Evolutionary conservation across 495 filamentous ascomycete species (phyloP), one percentile per base, ranked within the genome.

Genomic region (Lophium mytilinum): DNA sequence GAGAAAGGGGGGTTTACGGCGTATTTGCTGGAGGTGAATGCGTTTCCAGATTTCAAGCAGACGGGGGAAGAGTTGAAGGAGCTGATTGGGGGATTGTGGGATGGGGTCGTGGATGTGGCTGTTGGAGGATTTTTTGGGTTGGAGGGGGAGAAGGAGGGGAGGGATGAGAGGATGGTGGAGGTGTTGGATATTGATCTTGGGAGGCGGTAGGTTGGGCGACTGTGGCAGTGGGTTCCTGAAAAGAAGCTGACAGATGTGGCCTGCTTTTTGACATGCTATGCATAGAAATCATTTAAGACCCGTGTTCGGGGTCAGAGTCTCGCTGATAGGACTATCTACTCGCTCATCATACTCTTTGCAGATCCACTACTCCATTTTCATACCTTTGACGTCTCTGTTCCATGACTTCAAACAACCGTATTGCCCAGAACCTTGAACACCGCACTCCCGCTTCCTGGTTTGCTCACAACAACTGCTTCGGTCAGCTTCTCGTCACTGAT

Each of bases 11-110:
- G 58, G 4, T 83, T 82, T 0, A 76, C 55, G 3, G 80, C 82
- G 18, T 95, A 80, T 78, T 70, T 97, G 65, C 69, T 98, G 50
- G 93, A 98, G 75, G 79, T 95, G n/a, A 98, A 98, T 72, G 87
- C 92, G 0, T 98, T 91, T 70, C 93, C 93, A 45, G 93, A 98
- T 71, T 96, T 96, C 65, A 81, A 71, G 65, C 92, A 96, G 80
- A 95, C 89, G 11, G 92, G 93, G 2, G 82, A 80, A 10, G 80
- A 84, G 48, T 69, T 90, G 55, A 83, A 75, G 63, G 78, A 73
- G 5, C 70, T 96, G 52, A 83, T 98, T 11, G 76, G 73, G 4
- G 86, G 85, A 33, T 72, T 98, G 54, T 90, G 91, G 76, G 78
- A 82, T 63, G 86, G 78, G 43, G 84, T 86, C 18, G 78, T 95